These are phyloP conservation scores for Rhynchospora pubera DNA, from an alignment of 176 grass and related monocot species.

Conservation along the genomic window DNA sequence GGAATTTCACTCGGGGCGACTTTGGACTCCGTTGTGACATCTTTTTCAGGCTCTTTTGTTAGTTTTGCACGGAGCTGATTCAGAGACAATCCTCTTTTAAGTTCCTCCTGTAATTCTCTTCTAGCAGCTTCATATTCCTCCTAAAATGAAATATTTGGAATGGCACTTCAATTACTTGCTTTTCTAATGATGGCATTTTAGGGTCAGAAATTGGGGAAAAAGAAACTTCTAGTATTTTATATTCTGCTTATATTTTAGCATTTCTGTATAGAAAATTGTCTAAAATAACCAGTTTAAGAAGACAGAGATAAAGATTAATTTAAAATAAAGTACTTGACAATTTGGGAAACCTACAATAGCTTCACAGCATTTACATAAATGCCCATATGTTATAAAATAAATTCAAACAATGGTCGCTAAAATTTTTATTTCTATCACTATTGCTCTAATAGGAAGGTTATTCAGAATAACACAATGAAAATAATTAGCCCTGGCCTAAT, in stretches of 20 bases:
- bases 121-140: slow-evolving; percentile 91
- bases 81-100: slow-evolving; percentile 58
- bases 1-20: slow-evolving; percentile 32
- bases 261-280: neutral
- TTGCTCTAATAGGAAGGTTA: neutral
- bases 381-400: neutral
- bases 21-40: slow-evolving; percentile 25
- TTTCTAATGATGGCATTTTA: neutral
- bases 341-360: neutral
- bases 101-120: slow-evolving; percentile 71
- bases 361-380: neutral
- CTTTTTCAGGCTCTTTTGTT: slow-evolving; percentile 55
- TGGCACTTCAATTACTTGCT: neutral
- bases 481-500: neutral
- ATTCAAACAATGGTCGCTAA: neutral
- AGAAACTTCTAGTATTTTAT: neutral
- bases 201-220: neutral
- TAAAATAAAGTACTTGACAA: neutral
- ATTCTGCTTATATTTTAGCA: neutral
- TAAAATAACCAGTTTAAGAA: neutral
- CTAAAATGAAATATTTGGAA: slow-evolving; percentile 25
- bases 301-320: neutral
- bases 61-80: slow-evolving; percentile 65
- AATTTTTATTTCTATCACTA: neutral
- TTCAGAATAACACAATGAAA: neutral